Conservation (phyloP, 257 asterid genomes). For the Asclepias syriaca region DNA sequence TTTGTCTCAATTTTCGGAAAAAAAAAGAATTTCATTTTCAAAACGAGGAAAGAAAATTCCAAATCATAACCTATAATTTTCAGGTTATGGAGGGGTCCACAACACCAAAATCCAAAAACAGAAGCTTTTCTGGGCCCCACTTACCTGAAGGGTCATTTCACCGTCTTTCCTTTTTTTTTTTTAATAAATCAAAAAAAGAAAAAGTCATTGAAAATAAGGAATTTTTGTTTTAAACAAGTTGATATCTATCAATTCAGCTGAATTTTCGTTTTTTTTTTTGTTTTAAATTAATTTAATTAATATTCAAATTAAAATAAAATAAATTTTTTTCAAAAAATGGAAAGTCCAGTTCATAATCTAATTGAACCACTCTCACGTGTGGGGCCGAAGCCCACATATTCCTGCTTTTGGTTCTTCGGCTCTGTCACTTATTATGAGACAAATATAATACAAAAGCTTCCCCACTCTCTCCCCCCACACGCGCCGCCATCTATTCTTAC, state of each 20-base stretch:
- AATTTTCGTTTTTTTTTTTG: too few relatives aligned
- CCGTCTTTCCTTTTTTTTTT: background rate
- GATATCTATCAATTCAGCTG: too few relatives aligned
- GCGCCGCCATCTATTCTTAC: slow-evolving; percentile 24
- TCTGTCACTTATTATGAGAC: slow-evolving; percentile 18
- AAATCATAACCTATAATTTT: slow-evolving; percentile 12
- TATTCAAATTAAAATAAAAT: too few relatives aligned
- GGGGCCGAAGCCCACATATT: slow-evolving; percentile 35
- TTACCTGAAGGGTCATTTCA: slow-evolving; percentile 7
- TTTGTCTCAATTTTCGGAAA: slow-evolving; percentile 10
- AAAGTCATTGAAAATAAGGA: too few relatives aligned
- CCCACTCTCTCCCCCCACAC: slow-evolving; percentile 10
- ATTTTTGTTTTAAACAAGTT: too few relatives aligned
- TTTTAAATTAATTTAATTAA: too few relatives aligned
- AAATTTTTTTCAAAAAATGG: background rate
- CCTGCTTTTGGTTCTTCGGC: slow-evolving; percentile 24
- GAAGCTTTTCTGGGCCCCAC: slow-evolving; percentile 43
- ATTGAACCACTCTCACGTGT: slow-evolving; percentile 22
- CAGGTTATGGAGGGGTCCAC: slow-evolving; percentile 21
- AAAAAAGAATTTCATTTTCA: background rate
- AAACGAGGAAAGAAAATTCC: background rate
- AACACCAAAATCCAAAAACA: slow-evolving; percentile 29
- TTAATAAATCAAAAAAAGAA: too few relatives aligned
- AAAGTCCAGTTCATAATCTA: slow-evolving; percentile 35
- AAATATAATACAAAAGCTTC: slow-evolving; percentile 9